Base-by-base conservation (phyloP, 495 filamentous ascomycete genomes). In the Podospora pseudoanserina region DNA sequence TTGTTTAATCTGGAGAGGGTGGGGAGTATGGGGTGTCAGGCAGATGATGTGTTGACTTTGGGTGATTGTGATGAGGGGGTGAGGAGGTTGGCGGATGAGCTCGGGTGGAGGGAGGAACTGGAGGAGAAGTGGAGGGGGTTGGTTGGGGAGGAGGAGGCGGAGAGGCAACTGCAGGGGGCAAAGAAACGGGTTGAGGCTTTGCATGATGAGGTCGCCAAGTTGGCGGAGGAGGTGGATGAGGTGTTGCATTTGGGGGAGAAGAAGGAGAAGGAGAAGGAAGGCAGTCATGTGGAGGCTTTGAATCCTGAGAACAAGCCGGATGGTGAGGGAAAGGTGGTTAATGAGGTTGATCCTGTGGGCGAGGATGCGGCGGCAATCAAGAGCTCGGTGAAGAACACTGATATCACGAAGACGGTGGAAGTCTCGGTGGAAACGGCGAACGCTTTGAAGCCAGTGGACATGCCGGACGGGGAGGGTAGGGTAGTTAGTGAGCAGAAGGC, bases 1-100 rank as follows among this genome's bases (percentile, higher is more conserved):
- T 84, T 99, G 15, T 91, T 99, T 73, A 99, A 99, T 74, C 82
- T 89, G 79, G 90, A 97, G 77, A 80, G 79, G n/a, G 95, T 96
- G 0, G 94, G 95, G 0, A 86, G 86, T 4, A 71, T 99, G 60
- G 95, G 95, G 3, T 86, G 86, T 20, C 75, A 70, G 26, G 70
- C 73, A 5, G 79, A 81, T 65, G 80, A 82, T 61, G 79, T 82
- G 2, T 70, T 82, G 19, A 74, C 70, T 34, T 64, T 82, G 56
- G 76, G 75, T 26, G 77, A 76, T 63, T 96, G 92, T 78, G 95
- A 99, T 82, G 78, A 81, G 2, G 93, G 93, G 1, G 89, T 97
- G n/a, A 85, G 90, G 70, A 89, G 87, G 77, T 84, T 99, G 57
- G 95, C 95, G 15, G 82, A 87, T 70, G 90, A 87, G 34, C 82